phyloP scores from a whole-genome alignment of 495 filamentous ascomycete species.

The Durotheca rogersii region DNA sequence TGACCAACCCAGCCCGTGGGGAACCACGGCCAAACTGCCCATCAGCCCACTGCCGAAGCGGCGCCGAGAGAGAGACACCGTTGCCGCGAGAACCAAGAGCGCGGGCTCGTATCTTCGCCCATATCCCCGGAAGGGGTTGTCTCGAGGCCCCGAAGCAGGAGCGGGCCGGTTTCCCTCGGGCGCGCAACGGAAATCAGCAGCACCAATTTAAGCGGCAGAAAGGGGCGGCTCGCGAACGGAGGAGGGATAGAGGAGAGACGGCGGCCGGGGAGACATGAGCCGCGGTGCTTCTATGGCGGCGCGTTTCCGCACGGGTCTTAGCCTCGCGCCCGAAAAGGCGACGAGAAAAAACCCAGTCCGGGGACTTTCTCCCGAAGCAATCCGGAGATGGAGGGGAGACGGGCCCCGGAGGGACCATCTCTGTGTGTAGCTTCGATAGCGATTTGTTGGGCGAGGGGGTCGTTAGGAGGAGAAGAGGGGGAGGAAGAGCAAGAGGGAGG shows the following conservation, averaged over 20 bases:
- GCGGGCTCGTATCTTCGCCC: slow-evolving; percentile 90
- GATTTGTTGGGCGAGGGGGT: slow-evolving; percentile 98
- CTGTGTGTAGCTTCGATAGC: slow-evolving; percentile 99
- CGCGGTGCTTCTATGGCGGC: slow-evolving; percentile 97
- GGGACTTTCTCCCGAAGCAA: slow-evolving; percentile 99
- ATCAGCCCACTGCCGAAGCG: slow-evolving; percentile 43
- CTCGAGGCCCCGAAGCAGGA: slow-evolving; percentile 41
- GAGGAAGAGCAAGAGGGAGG: no score
- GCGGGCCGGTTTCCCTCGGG: no score
- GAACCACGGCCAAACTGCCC: slow-evolving; percentile 39
- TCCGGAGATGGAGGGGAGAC: slow-evolving; percentile 44
- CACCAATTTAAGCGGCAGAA: slow-evolving; percentile 43
- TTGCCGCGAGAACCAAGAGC: slow-evolving; percentile 51
- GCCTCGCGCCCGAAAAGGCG: no score
- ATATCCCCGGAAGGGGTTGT: no score
- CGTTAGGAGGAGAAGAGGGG: slow-evolving; percentile 50
- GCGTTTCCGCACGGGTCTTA: slow-evolving; percentile 97
- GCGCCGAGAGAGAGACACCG: no score
- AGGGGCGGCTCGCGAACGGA: slow-evolving; percentile 47
- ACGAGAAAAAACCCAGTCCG: slow-evolving; percentile 78
- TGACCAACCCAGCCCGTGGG: slow-evolving; percentile 33
- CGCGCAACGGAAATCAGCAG: slow-evolving; percentile 2
- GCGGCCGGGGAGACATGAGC: slow-evolving; percentile 58
- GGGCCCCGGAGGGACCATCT: slow-evolving; percentile 49
- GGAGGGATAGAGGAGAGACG: no score